These are phyloP conservation scores for Cucurbita ficifolia DNA, from an alignment of 306 rosid genomes.

Conservation along the genomic window DNA sequence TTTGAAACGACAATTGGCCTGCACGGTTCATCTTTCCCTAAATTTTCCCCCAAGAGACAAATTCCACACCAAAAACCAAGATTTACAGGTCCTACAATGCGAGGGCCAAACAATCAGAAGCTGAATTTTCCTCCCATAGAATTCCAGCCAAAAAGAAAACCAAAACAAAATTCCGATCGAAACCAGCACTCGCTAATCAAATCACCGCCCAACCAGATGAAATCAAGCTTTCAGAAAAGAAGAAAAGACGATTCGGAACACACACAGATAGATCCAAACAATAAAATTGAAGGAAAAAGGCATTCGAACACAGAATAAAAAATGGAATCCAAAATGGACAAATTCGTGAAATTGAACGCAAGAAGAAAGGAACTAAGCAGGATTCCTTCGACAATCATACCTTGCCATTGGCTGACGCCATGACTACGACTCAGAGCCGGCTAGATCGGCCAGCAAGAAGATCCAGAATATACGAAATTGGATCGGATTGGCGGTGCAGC, in stretches of 20 bases:
- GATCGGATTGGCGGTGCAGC: background rate
- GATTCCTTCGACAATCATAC: background rate
- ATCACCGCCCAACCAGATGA: background rate
- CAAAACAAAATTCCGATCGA: background rate
- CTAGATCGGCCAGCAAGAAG: constrained; percentile 3
- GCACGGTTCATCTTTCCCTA: background rate
- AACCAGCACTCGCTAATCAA: background rate
- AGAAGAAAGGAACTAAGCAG: background rate
- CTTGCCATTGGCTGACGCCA: constrained; percentile 5
- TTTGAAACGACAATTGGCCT: background rate
- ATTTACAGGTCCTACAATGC: background rate
- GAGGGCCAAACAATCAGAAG: background rate
- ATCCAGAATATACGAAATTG: background rate
- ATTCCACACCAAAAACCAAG: background rate
- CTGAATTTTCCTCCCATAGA: background rate
- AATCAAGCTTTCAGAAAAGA: background rate
- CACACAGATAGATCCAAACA: background rate
- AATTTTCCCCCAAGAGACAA: background rate
- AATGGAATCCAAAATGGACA: background rate
- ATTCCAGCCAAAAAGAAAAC: background rate
- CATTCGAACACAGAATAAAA: background rate
- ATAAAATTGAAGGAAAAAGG: background rate
- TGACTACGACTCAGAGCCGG: background rate
- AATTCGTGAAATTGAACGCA: constrained; percentile 3
- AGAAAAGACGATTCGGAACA: background rate